These are phyloP conservation scores for Plasmodiophora brassicae DNA, from an alignment of 208 protist genomes.

Conservation along the genomic window DNA sequence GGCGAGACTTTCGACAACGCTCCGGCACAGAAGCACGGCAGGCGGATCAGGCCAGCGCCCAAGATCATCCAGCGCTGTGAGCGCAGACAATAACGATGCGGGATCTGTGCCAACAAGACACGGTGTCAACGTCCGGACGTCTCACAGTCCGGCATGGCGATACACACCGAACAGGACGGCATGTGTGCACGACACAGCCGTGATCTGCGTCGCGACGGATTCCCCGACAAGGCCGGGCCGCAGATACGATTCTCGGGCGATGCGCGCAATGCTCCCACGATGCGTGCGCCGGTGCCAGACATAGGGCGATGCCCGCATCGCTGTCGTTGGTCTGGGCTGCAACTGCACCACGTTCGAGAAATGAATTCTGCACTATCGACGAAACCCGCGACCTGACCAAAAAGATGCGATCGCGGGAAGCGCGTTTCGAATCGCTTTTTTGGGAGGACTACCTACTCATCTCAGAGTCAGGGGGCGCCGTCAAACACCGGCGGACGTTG, in stretches of 20 bases:
- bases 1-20: slow-evolving; percentile 10
- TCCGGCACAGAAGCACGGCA: slow-evolving; percentile 2
- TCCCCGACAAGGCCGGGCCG: neutral
- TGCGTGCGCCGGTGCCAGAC: neutral
- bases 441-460: too few species aligned
- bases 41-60: slow-evolving; percentile 10
- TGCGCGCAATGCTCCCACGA: neutral
- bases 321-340: too few species aligned
- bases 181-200: neutral
- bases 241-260: neutral
- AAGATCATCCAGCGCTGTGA: neutral
- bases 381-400: too few species aligned
- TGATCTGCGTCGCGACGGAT: neutral
- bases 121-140: neutral
- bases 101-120: neutral
- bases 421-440: too few species aligned
- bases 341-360: too few species aligned
- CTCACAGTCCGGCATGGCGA: neutral
- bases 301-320: too few species aligned
- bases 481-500: too few species aligned
- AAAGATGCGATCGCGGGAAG: too few species aligned
- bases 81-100: neutral
- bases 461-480: too few species aligned
- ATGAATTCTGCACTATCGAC: too few species aligned
- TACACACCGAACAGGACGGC: neutral